phyloP scores from a whole-genome alignment of 1,284 basidiomycete genomes.

The Ganoderma lucidum region DNA sequence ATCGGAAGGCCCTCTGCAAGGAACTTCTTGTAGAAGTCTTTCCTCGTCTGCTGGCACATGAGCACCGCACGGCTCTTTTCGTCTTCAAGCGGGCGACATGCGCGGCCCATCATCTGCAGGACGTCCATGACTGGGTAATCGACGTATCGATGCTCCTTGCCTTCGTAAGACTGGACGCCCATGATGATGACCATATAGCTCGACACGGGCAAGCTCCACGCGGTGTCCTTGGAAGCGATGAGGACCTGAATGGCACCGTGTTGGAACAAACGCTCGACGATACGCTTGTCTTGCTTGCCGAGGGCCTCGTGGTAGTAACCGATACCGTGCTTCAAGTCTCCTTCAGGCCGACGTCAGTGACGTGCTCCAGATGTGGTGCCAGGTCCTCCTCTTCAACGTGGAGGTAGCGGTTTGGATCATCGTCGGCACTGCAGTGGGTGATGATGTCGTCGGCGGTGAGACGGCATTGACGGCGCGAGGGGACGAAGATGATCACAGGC shows the following conservation, averaged over 20 bases:
- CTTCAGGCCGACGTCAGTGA: constrained; percentile 81
- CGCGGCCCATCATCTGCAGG: constrained; percentile 98
- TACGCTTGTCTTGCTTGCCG: constrained; percentile 90
- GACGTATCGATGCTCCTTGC: constrained; percentile 95
- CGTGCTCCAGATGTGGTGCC: constrained; percentile 87
- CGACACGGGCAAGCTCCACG: constrained; percentile 93
- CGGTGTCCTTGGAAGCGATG: constrained; percentile 95
- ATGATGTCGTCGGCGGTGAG: constrained; percentile 93
- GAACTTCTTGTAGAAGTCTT: constrained; percentile 99
- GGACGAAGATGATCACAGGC: constrained; percentile 94
- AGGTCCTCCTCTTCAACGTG: constrained; percentile 89
- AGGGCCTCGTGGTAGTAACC: constrained; percentile 97
- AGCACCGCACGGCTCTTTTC: constrained; percentile 91
- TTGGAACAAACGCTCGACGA: constrained; percentile 93
- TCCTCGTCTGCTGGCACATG: constrained; percentile 96
- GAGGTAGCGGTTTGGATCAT: constrained; percentile 87
- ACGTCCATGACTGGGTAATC: constrained; percentile 99
- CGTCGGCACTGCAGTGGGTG: constrained; percentile 90
- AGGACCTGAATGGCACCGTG: constrained; percentile 96
- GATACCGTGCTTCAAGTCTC: constrained; percentile 92
- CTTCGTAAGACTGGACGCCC: constrained; percentile 97
- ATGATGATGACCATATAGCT: constrained; percentile 99
- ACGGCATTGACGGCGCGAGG: constrained; percentile 93
- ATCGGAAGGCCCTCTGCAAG: constrained; percentile 97
- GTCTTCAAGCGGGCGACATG: constrained; percentile 89